Conservation (phyloP, 1,284 basidiomycete genomes). For the Malassezia arunalokei region DNA sequence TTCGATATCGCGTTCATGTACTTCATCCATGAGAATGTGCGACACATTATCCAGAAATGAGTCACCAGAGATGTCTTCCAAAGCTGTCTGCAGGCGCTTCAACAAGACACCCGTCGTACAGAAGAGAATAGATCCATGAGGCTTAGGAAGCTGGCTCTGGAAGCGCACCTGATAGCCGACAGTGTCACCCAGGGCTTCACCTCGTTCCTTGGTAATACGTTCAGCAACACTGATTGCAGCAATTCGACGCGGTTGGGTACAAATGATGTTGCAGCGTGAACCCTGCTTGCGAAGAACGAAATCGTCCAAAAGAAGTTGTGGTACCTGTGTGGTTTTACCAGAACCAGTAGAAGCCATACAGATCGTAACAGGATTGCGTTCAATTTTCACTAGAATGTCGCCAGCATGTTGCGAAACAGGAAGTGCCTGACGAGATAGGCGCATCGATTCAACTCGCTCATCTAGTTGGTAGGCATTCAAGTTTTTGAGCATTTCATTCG, state of each 20-base stretch:
- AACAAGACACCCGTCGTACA: constrained; percentile 89
- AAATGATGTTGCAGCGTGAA: constrained; percentile 76
- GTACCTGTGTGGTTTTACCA: constrained; percentile 90
- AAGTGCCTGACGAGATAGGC: constrained; percentile 57
- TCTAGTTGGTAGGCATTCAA: constrained; percentile 58
- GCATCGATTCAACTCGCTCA: constrained; percentile 58
- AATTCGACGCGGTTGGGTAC: constrained; percentile 82
- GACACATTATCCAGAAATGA: constrained; percentile 65
- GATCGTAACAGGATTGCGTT: constrained; percentile 72
- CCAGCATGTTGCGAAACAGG: constrained; percentile 53
- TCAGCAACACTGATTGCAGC: constrained; percentile 87
- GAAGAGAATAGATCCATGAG: constrained; percentile 73
- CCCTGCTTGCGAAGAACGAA: constrained; percentile 68
- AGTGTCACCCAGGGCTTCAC: constrained; percentile 59
- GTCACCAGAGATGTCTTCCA: constrained; percentile 19
- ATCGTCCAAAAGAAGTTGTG: constrained; percentile 79
- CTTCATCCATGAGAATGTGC: constrained; percentile 88
- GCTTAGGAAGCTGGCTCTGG: constrained; percentile 66
- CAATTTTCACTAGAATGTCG: constrained; percentile 53
- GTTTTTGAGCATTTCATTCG: constrained; percentile 53
- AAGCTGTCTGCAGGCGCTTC: constrained; percentile 69
- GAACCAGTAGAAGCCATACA: constrained; percentile 91
- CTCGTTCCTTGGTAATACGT: constrained; percentile 80
- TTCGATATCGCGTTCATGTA: constrained; percentile 89
- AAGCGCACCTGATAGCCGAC: constrained; percentile 91